Evolutionary conservation across 345 rosid species (phyloP).

Genomic region (Eucalyptus sp.): DNA sequence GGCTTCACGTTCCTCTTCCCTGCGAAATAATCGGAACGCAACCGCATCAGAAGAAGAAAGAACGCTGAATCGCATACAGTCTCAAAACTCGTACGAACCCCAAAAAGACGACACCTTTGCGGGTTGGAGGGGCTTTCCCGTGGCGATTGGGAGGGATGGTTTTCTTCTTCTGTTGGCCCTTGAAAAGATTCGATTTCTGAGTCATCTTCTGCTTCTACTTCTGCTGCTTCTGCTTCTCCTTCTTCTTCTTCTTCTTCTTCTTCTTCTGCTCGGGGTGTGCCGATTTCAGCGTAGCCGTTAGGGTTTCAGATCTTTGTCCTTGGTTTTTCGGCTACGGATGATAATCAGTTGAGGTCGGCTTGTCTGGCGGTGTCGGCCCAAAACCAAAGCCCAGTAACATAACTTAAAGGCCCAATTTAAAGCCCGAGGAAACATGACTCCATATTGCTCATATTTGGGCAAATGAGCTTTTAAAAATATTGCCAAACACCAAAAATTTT

Average conservation of each 20-base stretch:
- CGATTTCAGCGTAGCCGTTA: not conserved
- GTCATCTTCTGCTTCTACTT: constrained; percentile 40
- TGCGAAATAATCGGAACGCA: not conserved
- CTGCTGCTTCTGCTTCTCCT: not conserved
- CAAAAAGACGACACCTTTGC: constrained; percentile 39
- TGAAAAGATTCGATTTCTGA: constrained; percentile 73
- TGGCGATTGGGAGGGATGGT: constrained; percentile 66
- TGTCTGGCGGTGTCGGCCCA: not conserved
- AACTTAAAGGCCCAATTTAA: not conserved
- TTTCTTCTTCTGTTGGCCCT: constrained; percentile 78
- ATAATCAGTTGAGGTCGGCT: not conserved
- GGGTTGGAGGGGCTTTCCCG: constrained; percentile 43
- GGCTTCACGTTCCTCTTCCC: constrained; percentile 79
- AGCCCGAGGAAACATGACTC: not conserved
- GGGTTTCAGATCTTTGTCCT: not conserved
- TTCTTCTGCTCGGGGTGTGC: not conserved
- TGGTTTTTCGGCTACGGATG: not conserved
- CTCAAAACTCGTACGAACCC: not conserved
- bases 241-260: not conserved
- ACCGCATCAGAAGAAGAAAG: not conserved
- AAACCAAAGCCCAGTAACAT: not conserved
- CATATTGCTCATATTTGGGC: not conserved
- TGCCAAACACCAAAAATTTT: too few species aligned
- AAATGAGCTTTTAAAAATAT: too few species aligned
- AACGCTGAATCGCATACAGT: not conserved